These are phyloP conservation scores for Lipomyces kockii DNA, from an alignment of 805 yeast genomes.

Conservation along the genomic window DNA sequence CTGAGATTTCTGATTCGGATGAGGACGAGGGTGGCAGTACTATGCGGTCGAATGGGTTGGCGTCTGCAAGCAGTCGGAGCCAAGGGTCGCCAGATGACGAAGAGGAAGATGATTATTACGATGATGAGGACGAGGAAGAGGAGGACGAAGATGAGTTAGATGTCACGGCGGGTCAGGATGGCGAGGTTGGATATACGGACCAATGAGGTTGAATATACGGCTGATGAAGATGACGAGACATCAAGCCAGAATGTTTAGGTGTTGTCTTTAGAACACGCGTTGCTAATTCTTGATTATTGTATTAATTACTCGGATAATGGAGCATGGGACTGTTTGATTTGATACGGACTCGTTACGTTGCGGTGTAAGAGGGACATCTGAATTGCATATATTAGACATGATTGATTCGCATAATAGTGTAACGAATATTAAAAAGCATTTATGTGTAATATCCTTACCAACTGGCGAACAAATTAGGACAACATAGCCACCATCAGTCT, in stretches of 20 bases:
- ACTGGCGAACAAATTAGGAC: not conserved
- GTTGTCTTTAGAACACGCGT: not conserved
- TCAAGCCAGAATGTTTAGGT: not conserved
- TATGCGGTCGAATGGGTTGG: not conserved
- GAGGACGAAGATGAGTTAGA: constrained; percentile 43
- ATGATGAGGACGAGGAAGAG: constrained; percentile 33
- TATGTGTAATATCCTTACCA: not conserved
- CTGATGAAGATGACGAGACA: not conserved
- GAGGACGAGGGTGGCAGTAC: constrained; percentile 31
- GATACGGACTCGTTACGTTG: not conserved
- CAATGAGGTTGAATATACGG: not conserved
- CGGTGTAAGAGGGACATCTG: not conserved
- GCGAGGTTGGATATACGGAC: not conserved
- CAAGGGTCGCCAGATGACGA: constrained; percentile 39
- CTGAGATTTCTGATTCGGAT: constrained; percentile 50
- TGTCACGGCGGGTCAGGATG: not conserved
- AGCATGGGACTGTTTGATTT: not conserved
- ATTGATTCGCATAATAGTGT: not conserved
- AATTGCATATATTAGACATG: not conserved
- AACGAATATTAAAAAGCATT: too few relatives aligned
- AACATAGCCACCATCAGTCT: constrained; percentile 33
- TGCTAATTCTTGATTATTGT: not conserved
- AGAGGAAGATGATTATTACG: constrained; percentile 44
- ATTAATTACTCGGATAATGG: not conserved
- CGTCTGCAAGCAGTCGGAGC: constrained; percentile 1